Percentiles rank a stretch among this genome's conserved stretches.
Conservation (phyloP, 805 yeast genomes). For the Candida dajiaensis region DNA sequence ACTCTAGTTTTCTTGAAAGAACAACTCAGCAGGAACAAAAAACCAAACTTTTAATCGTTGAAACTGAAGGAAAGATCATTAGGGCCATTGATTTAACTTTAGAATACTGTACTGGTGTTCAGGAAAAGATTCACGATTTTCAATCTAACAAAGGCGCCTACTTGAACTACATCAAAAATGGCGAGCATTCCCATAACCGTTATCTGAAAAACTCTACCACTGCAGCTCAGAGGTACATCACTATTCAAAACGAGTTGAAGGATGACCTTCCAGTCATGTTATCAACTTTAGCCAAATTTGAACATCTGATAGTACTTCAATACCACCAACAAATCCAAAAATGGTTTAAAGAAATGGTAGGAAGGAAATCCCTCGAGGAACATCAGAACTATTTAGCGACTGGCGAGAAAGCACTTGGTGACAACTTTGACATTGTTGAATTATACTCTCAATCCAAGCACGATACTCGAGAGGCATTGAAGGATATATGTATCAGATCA, state of each 20-base stretch:
- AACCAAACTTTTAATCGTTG: slow-evolving; percentile 22
- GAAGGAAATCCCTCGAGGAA: slow-evolving; percentile 21
- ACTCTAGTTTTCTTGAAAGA: slow-evolving; percentile 24
- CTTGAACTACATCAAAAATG: slow-evolving; percentile 13
- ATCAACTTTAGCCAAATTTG: slow-evolving; percentile 7
- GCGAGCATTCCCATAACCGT: slow-evolving; percentile 4
- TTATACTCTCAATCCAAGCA: slow-evolving; percentile 25
- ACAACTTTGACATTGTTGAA: slow-evolving; percentile 33
- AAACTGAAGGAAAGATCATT: slow-evolving; percentile 24
- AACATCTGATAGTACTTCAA: slow-evolving; percentile 16
- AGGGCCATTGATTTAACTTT: slow-evolving; percentile 23
- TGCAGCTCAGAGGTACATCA: slow-evolving; percentile 19
- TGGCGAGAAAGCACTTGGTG: slow-evolving; percentile 20
- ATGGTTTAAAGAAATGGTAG: slow-evolving; percentile 29
- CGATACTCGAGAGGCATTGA: slow-evolving; percentile 23
- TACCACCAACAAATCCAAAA: slow-evolving; percentile 20
- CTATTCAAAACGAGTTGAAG: slow-evolving; percentile 21
- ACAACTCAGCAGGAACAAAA: slow-evolving; percentile 23
- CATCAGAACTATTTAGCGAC: slow-evolving; percentile 18
- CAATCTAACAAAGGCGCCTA: slow-evolving; percentile 29
- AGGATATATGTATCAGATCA: slow-evolving; percentile 21
- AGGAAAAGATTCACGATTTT: slow-evolving; percentile 25
- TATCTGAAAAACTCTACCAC: slow-evolving; percentile 2
- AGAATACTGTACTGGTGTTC: slow-evolving; percentile 22
- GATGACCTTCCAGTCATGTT: slow-evolving; percentile 27